Base-by-base conservation (phyloP, 176 grass and related monocot species). In the Guadua angustifolia region DNA sequence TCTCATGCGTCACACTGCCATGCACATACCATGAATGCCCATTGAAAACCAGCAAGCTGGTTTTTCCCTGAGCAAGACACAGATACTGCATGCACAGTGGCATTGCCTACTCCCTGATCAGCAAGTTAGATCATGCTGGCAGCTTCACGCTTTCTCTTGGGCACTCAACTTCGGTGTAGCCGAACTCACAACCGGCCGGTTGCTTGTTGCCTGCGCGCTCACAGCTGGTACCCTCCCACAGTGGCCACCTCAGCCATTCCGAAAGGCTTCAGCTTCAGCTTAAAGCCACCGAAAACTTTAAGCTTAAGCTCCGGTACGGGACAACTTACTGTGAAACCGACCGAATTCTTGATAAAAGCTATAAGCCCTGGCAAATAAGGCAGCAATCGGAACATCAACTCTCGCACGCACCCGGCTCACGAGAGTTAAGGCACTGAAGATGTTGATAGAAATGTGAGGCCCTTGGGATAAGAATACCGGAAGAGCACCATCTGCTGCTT, bases 81-180 rank as follows among this genome's bases (percentile, higher is more conserved):
- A 14, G 14, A 36, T 29, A 0, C 32, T 33, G 14, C 71, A 29
- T 29, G 56, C n/a, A 19, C 58, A 42, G 7, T 29, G 25, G 42
- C 77, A 12, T 18, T n/a, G 24, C 32, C 10, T 24, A 0, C 73
- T 22, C 58, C 25, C 21, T 5, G n/a, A n/a, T n/a, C 24, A 29
- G 0, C 5, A 52, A 71, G 91, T 79, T 89, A 96, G 91, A 96
- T 96, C 94, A 93, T 96, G 94, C 94, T 96, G 94, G 94, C 94
- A 93, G 94, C 94, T 96, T 96, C 94, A 96, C 86, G 84, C 75
- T 75, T 94, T 94, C 89, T 44, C 87, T 84, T 74, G 83, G 88
- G 82, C 85, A 89, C 91, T 43, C 65, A 38, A 7, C 13, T 63
- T 15, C 2, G 14, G 26, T 12, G 60, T 16, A 32, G 64, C 33